These are phyloP conservation scores for Colletotrichum echinochloae DNA, from an alignment of 2,329 filamentous ascomycete species.

Conservation along the genomic window DNA sequence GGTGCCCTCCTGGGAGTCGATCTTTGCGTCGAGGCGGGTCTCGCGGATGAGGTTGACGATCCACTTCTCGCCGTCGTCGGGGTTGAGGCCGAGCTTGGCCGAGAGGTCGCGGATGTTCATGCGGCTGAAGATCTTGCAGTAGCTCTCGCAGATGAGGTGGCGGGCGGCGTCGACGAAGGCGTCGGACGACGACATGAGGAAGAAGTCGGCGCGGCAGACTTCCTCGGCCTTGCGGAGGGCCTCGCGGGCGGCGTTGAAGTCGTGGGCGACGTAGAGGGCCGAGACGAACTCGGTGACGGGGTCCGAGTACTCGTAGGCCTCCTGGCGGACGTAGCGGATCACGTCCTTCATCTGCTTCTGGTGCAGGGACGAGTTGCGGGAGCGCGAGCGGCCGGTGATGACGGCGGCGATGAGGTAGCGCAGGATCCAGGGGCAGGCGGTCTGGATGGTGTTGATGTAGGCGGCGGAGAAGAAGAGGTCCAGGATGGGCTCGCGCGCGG, in stretches of 20 bases:
- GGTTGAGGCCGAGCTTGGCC: constrained; percentile 87
- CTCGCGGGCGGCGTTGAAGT: constrained; percentile 93
- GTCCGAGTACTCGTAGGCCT: constrained; percentile 97
- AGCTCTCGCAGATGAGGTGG: constrained; percentile 97
- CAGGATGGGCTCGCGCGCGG: constrained; percentile 88
- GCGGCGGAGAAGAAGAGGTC: constrained; percentile 97
- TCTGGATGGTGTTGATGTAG: constrained; percentile 99
- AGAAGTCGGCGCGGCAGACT: constrained; percentile 94
- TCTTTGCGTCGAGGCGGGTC: constrained; percentile 97
- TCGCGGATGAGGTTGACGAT: constrained; percentile 99
- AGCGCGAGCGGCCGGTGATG: constrained; percentile 88
- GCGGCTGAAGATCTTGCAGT: constrained; percentile 99
- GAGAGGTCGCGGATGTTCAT: constrained; percentile 99
- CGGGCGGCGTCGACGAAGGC: constrained; percentile 93
- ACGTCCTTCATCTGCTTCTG: constrained; percentile 99
- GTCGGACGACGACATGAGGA: constrained; percentile 87
- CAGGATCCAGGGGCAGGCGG: constrained; percentile 94
- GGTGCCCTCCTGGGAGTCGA: constrained; percentile 98
- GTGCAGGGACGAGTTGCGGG: constrained; percentile 86
- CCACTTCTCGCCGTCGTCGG: constrained; percentile 99
- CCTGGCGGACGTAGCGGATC: constrained; percentile 93
- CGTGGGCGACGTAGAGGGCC: constrained; percentile 87
- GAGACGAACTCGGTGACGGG: constrained; percentile 97
- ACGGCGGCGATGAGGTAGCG: constrained; percentile 94
- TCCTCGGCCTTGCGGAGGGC: constrained; percentile 90